These are phyloP conservation scores for Leishmania lainsoni DNA, from an alignment of 208 protist species.

Conservation along the genomic window DNA sequence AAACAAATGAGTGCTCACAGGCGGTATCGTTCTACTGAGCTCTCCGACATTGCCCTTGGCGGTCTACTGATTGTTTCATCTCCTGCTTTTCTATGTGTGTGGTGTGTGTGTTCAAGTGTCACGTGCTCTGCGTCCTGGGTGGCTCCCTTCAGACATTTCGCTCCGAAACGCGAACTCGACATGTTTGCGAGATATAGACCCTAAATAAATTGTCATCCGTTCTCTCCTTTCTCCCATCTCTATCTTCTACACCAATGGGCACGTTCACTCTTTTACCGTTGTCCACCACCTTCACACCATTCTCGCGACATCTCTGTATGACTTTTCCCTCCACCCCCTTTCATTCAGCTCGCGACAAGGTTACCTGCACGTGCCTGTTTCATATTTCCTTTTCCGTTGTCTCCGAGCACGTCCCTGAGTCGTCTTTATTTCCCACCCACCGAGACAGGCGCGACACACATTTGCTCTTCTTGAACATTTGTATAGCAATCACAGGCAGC, in stretches of 20 bases:
- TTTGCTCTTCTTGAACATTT: neutral
- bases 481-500: neutral
- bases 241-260: neutral
- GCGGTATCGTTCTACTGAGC: neutral
- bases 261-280: neutral
- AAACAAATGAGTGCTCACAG: neutral
- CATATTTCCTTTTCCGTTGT: constrained; percentile 7
- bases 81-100: neutral
- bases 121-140: no score
- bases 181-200: neutral
- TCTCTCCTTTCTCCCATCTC: neutral
- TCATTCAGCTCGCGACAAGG: constrained; percentile 1
- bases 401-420: neutral
- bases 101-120: neutral
- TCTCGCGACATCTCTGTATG: neutral
- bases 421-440: neutral
- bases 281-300: neutral
- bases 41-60: neutral
- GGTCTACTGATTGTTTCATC: no score
- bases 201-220: neutral
- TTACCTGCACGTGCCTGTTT: constrained; percentile 1
- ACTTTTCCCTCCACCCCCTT: neutral
- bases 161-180: neutral
- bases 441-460: neutral
- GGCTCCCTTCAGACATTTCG: neutral